These are phyloP conservation scores for Yarrowia keelungensis DNA, from an alignment of 805 yeast genomes.

Conservation along the genomic window DNA sequence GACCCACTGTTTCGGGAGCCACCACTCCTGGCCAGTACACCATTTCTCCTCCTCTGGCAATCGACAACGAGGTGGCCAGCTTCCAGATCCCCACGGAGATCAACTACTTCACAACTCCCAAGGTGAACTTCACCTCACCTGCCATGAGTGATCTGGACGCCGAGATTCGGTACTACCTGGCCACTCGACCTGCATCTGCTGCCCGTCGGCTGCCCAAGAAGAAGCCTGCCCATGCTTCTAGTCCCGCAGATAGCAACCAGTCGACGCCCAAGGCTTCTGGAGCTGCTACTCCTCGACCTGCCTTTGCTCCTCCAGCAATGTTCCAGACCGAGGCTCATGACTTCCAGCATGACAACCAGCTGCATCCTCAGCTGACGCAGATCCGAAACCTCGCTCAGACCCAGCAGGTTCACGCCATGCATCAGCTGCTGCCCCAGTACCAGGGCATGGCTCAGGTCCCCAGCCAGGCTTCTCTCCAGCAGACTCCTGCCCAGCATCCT, in stretches of 20 bases:
- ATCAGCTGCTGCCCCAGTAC: conserved; percentile 35
- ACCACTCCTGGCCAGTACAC: conserved; percentile 22
- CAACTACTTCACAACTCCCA: conserved; percentile 33
- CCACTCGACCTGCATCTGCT: conserved; percentile 12
- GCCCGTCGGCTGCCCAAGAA: neutral
- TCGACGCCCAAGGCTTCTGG: conserved; percentile 27
- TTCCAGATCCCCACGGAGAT: conserved; percentile 19
- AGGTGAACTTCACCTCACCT: conserved; percentile 27
- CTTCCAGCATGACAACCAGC: conserved; percentile 23
- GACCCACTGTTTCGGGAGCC: neutral
- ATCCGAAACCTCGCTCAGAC: conserved; percentile 30
- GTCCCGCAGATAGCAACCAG: conserved; percentile 1
- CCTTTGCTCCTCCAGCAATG: conserved; percentile 27
- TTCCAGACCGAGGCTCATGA: conserved; percentile 31
- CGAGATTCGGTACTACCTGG: conserved; percentile 29
- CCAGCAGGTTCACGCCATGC: conserved; percentile 30
- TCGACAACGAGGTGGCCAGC: conserved; percentile 24
- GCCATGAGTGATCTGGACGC: conserved; percentile 31
- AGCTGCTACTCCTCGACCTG: conserved; percentile 25
- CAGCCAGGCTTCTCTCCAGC: conserved; percentile 6
- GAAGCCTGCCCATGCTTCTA: conserved; percentile 9
- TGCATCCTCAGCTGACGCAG: conserved; percentile 34
- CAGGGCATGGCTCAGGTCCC: conserved; percentile 25
- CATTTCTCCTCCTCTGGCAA: conserved; percentile 26
- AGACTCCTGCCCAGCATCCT: neutral